A percentile compares a stretch with the other conserved stretches of the same genome.
These are phyloP conservation scores for Flaveria floridana DNA, from an alignment of 140 eudicot genomes.

Conservation along the genomic window DNA sequence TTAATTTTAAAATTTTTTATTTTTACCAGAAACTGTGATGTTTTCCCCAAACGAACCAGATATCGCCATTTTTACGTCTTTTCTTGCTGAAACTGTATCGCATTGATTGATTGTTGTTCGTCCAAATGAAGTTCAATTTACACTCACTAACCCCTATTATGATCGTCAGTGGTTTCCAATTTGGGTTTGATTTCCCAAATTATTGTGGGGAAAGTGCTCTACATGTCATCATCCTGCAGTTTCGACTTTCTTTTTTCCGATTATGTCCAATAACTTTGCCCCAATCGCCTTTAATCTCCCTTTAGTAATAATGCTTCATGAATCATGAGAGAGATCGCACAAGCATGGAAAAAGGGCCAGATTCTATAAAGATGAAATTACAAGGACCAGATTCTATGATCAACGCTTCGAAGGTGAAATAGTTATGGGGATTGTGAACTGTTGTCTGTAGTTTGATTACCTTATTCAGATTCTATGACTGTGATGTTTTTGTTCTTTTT, in stretches of 20 bases:
- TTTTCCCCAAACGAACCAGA: too few species aligned
- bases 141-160: too few species aligned
- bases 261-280: neutral
- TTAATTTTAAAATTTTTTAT: too few species aligned
- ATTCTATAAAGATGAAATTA: neutral
- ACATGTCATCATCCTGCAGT: conserved; percentile 13
- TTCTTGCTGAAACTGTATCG: too few species aligned
- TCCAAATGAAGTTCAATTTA: too few species aligned
- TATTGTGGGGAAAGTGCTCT: neutral
- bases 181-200: neutral
- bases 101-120: too few species aligned
- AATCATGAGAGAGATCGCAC: conserved; percentile 7
- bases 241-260: conserved; percentile 1
- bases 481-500: conserved; percentile 9
- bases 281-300: conserved; percentile 1
- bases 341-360: conserved; percentile 4
- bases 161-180: neutral
- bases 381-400: neutral
- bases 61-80: too few species aligned
- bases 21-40: too few species aligned
- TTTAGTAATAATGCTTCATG: neutral
- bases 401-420: neutral
- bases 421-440: conserved; percentile 3
- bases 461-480: neutral
- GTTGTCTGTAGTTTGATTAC: neutral